phyloP scores from a whole-genome alignment of 371 early-diverging fungal species.

The Entomophthora muscae region DNA sequence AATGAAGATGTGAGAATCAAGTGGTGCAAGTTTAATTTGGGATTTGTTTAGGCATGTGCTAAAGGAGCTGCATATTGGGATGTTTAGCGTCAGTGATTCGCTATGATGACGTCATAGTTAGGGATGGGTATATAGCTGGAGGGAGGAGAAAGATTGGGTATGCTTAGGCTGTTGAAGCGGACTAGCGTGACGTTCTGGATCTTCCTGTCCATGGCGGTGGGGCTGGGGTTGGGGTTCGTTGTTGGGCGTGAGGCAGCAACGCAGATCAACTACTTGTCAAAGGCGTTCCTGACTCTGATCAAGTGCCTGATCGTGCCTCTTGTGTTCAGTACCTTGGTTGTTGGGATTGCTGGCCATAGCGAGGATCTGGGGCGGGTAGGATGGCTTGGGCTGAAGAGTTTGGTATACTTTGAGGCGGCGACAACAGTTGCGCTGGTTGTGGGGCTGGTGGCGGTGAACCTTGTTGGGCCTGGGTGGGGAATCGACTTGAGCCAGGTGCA shows the following conservation, averaged over 20 bases:
- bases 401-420: constrained; percentile 44
- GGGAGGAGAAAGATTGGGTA: too few relatives aligned
- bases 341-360: constrained; percentile 56
- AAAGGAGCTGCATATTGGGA: too few relatives aligned
- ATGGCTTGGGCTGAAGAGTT: constrained; percentile 39
- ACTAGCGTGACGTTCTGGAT: constrained; percentile 44
- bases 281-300: constrained; percentile 46
- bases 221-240: constrained; percentile 37
- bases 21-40: too few relatives aligned
- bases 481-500: too few relatives aligned
- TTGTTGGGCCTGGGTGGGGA: constrained; percentile 40
- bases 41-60: too few relatives aligned
- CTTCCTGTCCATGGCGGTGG: constrained; percentile 30
- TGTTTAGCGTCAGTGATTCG: too few relatives aligned
- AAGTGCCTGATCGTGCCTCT: constrained; percentile 44
- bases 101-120: too few relatives aligned
- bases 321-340: constrained; percentile 46
- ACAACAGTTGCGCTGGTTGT: constrained; percentile 46
- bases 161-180: constrained; percentile 13
- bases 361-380: constrained; percentile 42
- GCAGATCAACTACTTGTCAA: constrained; percentile 26
- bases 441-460: constrained; percentile 44
- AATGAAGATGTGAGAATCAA: too few relatives aligned
- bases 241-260: constrained; percentile 25
- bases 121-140: too few relatives aligned